Conservation (phyloP, 306 rosid genomes). For the Ammopiptanthus mongolicus region DNA sequence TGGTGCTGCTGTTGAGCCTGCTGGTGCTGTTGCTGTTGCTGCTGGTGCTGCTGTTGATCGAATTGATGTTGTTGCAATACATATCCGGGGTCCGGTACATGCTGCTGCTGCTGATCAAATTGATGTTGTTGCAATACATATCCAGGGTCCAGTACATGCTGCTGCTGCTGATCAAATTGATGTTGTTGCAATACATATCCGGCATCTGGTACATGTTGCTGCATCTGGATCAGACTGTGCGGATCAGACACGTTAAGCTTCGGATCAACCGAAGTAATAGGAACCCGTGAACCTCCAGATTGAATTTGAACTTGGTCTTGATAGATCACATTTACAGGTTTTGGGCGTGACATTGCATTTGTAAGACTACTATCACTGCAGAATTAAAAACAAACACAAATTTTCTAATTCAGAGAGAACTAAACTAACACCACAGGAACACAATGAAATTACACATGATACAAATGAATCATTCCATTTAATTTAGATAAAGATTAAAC, state of each 20-base stretch:
- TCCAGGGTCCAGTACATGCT: constrained; percentile 34
- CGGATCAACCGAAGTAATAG: constrained; percentile 44
- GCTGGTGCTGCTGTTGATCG: constrained; percentile 30
- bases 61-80: constrained; percentile 58
- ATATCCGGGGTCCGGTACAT: no score
- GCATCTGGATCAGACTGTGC: constrained; percentile 45
- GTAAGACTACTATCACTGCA: constrained; percentile 60
- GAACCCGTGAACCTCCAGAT: constrained; percentile 36
- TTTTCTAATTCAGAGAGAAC: constrained; percentile 16
- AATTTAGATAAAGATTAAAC: background rate
- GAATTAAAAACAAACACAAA: constrained; percentile 14
- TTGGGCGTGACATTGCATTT: constrained; percentile 46
- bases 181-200: constrained; percentile 48
- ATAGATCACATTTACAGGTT: constrained; percentile 48
- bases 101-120: constrained; percentile 36
- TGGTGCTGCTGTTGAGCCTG: constrained; percentile 31
- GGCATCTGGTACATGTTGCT: constrained; percentile 50
- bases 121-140: no score
- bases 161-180: background rate
- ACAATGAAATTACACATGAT: background rate
- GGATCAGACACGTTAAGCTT: constrained; percentile 45
- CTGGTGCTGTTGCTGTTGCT: constrained; percentile 10
- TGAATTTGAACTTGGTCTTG: constrained; percentile 56
- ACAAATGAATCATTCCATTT: background rate
- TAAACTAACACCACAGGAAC: background rate